Evolutionary conservation across 208 protist genomes (phyloP).

Genomic region (Leishmania lainsoni): DNA sequence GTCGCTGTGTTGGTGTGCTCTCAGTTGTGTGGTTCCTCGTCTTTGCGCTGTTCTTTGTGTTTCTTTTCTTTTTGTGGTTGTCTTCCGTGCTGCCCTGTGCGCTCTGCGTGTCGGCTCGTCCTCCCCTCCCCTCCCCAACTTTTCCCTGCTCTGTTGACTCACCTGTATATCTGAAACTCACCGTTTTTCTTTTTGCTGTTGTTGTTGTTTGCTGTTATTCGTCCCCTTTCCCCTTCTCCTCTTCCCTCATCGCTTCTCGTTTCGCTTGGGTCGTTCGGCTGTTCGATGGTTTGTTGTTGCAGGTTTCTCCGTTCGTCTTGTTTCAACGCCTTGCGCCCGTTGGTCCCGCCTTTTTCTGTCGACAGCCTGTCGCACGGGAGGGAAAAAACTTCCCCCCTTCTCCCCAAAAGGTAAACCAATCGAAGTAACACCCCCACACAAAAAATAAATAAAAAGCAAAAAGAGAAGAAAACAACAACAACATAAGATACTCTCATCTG

Average conservation of each 20-base stretch:
- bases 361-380: constrained; percentile 4
- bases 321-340: constrained; percentile 13
- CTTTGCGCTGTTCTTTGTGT: constrained; percentile 1
- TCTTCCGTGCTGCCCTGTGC: background rate
- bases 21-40: background rate
- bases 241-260: background rate
- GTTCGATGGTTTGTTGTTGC: background rate
- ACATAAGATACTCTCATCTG: background rate
- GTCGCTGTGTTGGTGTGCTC: background rate
- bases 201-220: background rate
- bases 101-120: background rate
- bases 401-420: background rate
- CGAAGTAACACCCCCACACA: background rate
- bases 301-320: background rate
- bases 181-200: background rate
- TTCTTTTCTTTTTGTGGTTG: constrained; percentile 2
- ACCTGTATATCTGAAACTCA: background rate
- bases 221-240: background rate
- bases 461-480: background rate
- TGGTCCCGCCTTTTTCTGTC: background rate
- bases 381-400: background rate
- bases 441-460: background rate
- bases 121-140: background rate
- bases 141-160: background rate
- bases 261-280: background rate